Evolutionary conservation across 805 yeast genomes (phyloP).

Genomic region (Starmerella vaccinii): DNA sequence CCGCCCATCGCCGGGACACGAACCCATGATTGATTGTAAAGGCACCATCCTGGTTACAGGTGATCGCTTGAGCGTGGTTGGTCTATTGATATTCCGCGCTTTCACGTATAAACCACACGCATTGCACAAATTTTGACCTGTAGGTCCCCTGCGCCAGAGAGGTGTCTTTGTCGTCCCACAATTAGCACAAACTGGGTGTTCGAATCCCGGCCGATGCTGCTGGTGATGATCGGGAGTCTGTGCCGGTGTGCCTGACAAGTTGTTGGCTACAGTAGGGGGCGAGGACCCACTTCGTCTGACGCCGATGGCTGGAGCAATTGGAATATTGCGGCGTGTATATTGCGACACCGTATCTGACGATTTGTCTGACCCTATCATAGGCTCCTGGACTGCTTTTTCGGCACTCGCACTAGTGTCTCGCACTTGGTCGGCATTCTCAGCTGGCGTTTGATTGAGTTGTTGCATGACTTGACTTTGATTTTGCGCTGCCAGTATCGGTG

Average conservation of each 20-base stretch:
- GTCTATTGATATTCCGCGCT: constrained; percentile 53
- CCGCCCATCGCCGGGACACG: constrained; percentile 65
- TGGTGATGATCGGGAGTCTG: constrained; percentile 1
- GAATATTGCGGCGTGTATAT: not conserved
- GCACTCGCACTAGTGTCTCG: no score
- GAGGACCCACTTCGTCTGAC: not conserved
- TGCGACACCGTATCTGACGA: no score
- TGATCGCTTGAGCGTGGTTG: constrained; percentile 47
- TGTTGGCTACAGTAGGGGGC: not conserved
- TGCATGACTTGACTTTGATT: no score
- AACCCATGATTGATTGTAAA: constrained; percentile 33
- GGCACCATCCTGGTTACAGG: constrained; percentile 18
- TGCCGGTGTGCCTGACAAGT: not conserved
- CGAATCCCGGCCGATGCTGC: not conserved
- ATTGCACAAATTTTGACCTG: constrained; percentile 85
- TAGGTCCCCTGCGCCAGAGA: constrained; percentile 86
- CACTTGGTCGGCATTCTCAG: no score
- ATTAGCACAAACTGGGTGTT: constrained; percentile 54
- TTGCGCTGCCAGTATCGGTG: no score
- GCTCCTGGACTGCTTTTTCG: no score
- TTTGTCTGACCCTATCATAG: no score
- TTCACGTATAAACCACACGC: constrained; percentile 83
- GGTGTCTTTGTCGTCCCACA: constrained; percentile 91
- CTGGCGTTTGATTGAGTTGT: no score
- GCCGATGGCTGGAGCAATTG: not conserved